Evolutionary conservation across 257 asterid species (phyloP).

Genomic region (Nicotiana attenuata): DNA sequence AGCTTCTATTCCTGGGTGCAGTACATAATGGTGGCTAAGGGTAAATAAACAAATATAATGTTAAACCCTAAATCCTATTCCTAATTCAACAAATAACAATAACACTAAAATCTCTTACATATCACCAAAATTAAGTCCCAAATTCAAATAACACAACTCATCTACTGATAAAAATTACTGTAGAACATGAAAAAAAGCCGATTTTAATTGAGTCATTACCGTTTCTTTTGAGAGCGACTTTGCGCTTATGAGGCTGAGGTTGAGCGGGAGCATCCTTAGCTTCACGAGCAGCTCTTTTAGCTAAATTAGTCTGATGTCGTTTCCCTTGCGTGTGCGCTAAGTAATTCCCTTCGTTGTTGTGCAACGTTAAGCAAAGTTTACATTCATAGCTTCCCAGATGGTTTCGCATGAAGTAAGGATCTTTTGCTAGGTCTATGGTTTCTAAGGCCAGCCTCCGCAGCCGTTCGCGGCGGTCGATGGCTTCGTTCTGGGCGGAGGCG

Average conservation of each 20-base stretch:
- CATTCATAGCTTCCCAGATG: slow-evolving; percentile 97
- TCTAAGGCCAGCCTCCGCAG: slow-evolving; percentile 86
- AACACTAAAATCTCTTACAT: background rate
- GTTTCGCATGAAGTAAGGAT: slow-evolving; percentile 97
- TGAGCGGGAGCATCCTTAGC: slow-evolving; percentile 98
- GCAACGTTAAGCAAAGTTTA: slow-evolving; percentile 89
- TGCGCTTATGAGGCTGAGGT: slow-evolving; percentile 98
- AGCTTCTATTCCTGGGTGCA: too few species aligned
- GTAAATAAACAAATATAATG: background rate
- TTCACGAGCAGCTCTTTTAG: slow-evolving; percentile 96
- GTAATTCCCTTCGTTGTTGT: slow-evolving; percentile 97
- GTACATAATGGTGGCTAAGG: background rate
- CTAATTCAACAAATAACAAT: background rate
- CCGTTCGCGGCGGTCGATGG: slow-evolving; percentile 95
- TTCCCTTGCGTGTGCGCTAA: slow-evolving; percentile 98
- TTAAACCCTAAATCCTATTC: background rate
- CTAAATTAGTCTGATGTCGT: slow-evolving; percentile 98
- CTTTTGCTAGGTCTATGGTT: slow-evolving; percentile 91
- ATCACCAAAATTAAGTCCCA: background rate
- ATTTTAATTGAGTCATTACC: slow-evolving; percentile 28
- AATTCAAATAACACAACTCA: background rate
- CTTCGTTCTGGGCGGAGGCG: slow-evolving; percentile 94
- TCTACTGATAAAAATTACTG: background rate
- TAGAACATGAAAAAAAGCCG: too few species aligned
- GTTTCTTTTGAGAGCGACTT: slow-evolving; percentile 53